Evolutionary conservation across 495 filamentous ascomycete genomes (phyloP).

Genomic region (Hypoxylon perforatum): DNA sequence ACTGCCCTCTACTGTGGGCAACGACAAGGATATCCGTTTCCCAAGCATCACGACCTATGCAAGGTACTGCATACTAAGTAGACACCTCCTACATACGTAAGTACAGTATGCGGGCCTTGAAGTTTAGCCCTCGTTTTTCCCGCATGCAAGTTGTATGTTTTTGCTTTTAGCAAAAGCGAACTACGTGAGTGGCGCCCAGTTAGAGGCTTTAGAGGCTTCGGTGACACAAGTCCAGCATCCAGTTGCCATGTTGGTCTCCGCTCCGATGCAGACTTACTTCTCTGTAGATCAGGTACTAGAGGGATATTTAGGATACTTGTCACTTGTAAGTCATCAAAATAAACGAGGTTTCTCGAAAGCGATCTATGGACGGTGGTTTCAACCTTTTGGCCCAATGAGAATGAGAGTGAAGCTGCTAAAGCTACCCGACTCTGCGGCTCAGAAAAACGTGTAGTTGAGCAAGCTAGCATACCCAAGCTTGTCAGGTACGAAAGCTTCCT

Average conservation of each 20-base stretch:
- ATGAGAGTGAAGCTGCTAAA: too few relatives aligned
- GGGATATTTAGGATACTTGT: too few relatives aligned
- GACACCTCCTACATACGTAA: neutral
- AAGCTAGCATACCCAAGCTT: too few relatives aligned
- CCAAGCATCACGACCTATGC: conserved; percentile 1
- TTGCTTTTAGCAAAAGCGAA: conserved; percentile 16
- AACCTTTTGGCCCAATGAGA: too few relatives aligned
- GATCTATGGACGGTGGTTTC: neutral
- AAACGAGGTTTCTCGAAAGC: neutral
- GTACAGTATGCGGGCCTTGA: neutral
- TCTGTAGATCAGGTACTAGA: too few relatives aligned
- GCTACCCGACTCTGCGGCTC: too few relatives aligned
- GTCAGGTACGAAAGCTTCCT: too few relatives aligned
- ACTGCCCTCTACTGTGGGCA: neutral
- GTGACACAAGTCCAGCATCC: conserved; percentile 8
- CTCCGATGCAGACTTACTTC: conserved; percentile 15
- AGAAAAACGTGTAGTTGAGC: too few relatives aligned
- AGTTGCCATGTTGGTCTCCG: conserved; percentile 14
- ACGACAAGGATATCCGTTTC: conserved; percentile 21
- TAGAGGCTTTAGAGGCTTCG: conserved; percentile 10
- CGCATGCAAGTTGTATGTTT: conserved; percentile 2
- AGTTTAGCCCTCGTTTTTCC: neutral
- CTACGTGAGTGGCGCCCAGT: conserved; percentile 10
- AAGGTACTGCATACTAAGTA: too few relatives aligned
- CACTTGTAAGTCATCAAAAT: too few relatives aligned